These are phyloP conservation scores for Postia placenta DNA, from an alignment of 768 basidiomycete genomes.

Conservation along the genomic window DNA sequence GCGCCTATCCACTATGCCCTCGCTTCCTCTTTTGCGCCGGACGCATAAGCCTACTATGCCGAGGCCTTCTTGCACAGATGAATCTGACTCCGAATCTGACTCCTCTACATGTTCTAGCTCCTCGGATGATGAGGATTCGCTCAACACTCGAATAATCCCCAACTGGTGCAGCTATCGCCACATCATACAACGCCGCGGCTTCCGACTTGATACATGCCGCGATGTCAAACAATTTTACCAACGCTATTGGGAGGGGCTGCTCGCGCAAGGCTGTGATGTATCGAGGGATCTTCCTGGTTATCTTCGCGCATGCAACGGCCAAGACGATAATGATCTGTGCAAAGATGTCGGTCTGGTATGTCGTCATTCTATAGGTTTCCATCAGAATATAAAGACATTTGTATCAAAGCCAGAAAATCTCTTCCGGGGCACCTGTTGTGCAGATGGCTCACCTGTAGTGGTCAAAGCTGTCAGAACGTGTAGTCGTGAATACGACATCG, in stretches of 20 bases:
- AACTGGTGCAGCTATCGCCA: constrained; percentile 53
- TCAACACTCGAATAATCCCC: constrained; percentile 54
- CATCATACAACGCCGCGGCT: constrained; percentile 44
- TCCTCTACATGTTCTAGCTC: constrained; percentile 40
- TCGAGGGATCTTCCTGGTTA: constrained; percentile 27
- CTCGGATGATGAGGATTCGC: constrained; percentile 41
- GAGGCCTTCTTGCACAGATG: background rate
- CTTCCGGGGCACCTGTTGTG: constrained; percentile 56
- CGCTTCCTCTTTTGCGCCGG: background rate
- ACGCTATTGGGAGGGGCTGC: constrained; percentile 22
- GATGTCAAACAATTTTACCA: constrained; percentile 61
- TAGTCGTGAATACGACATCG: constrained; percentile 59
- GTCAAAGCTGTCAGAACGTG: constrained; percentile 61
- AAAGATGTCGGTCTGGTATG: constrained; percentile 67
- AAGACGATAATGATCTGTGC: constrained; percentile 56
- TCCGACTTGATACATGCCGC: constrained; percentile 60
- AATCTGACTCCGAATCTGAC: constrained; percentile 1
- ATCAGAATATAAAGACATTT: background rate
- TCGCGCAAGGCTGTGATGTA: constrained; percentile 11
- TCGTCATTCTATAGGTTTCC: constrained; percentile 8
- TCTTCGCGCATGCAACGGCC: constrained; percentile 24
- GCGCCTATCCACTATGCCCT: background rate
- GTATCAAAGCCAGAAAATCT: constrained; percentile 58
- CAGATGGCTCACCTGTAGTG: constrained; percentile 48
- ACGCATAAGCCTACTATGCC: background rate